Evolutionary conservation across 306 rosid species (phyloP).

Genomic region (Erythrophleum fordii): DNA sequence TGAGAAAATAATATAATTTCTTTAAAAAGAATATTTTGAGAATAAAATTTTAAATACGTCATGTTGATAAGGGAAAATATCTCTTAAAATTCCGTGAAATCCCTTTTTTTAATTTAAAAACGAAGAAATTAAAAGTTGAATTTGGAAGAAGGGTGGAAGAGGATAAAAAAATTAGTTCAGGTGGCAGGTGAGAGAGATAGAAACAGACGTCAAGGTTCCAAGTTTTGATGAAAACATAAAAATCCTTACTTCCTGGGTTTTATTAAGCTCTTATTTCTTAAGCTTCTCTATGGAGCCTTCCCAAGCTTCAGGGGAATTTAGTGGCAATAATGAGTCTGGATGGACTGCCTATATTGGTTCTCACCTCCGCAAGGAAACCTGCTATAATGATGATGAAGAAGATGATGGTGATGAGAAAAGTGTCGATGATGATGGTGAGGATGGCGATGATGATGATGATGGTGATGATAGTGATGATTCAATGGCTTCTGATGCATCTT

Average conservation of each 20-base stretch:
- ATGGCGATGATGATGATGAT: neutral
- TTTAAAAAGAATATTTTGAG: neutral
- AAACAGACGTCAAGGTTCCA: slow-evolving; percentile 16
- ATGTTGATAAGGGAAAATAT: too few relatives aligned
- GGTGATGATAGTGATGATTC: slow-evolving; percentile 64
- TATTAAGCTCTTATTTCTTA: neutral
- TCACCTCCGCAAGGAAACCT: slow-evolving; percentile 28
- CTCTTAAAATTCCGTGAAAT: too few relatives aligned
- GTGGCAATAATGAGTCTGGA: slow-evolving; percentile 67
- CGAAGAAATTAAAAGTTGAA: slow-evolving; percentile 1
- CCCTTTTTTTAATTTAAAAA: neutral
- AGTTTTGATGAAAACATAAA: slow-evolving; percentile 7
- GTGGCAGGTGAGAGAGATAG: neutral
- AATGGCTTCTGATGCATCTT: slow-evolving; percentile 83
- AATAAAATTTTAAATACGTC: neutral
- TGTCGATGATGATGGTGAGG: neutral
- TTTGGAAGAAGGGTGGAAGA: slow-evolving; percentile 27
- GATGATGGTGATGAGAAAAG: slow-evolving; percentile 5
- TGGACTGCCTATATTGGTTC: slow-evolving; percentile 80
- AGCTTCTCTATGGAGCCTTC: slow-evolving; percentile 64
- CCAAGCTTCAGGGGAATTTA: slow-evolving; percentile 43
- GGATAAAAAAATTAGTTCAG: slow-evolving; percentile 25
- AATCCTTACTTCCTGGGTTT: neutral
- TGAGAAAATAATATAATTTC: neutral
- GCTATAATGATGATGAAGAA: neutral